Evolutionary conservation across 257 asterid species (phyloP).

Genomic region (Agastache rugosa): DNA sequence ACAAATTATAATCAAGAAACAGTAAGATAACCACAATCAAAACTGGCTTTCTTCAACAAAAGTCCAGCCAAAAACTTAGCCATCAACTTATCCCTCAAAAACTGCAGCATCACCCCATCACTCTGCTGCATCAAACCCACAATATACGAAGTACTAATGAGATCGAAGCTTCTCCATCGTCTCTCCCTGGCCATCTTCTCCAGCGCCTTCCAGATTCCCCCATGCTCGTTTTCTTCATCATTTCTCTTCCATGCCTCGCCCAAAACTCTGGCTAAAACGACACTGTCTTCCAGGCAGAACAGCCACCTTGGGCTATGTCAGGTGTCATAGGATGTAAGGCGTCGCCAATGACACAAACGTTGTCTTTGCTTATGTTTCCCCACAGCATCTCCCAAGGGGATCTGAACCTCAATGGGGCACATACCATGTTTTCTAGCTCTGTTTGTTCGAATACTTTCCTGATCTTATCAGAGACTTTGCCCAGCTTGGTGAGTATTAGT

Average conservation of each 20-base stretch:
- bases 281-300: slow-evolving; percentile 48
- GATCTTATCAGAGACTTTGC: slow-evolving; percentile 34
- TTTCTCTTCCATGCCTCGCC: slow-evolving; percentile 33
- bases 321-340: slow-evolving; percentile 60
- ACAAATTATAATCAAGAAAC: slow-evolving; percentile 17
- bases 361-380: slow-evolving; percentile 47
- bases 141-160: slow-evolving; percentile 42
- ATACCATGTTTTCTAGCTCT: slow-evolving; percentile 33
- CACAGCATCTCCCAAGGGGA: slow-evolving; percentile 50
- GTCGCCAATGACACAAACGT: slow-evolving; percentile 44
- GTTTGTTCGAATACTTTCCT: slow-evolving; percentile 37
- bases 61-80: slow-evolving; percentile 35
- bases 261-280: slow-evolving; percentile 40
- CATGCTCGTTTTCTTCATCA: slow-evolving; percentile 29
- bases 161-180: slow-evolving; percentile 51
- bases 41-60: slow-evolving; percentile 41
- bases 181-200: slow-evolving; percentile 46
- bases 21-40: slow-evolving; percentile 53
- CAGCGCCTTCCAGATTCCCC: slow-evolving; percentile 27
- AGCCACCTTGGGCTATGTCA: slow-evolving; percentile 50
- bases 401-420: slow-evolving; percentile 40
- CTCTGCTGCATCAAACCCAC: slow-evolving; percentile 44
- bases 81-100: slow-evolving; percentile 43
- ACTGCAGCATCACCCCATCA: slow-evolving; percentile 39
- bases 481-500: slow-evolving; percentile 41